Conservation (phyloP, 495 filamentous ascomycete species). For the Hapsidospora chrysogenum region DNA sequence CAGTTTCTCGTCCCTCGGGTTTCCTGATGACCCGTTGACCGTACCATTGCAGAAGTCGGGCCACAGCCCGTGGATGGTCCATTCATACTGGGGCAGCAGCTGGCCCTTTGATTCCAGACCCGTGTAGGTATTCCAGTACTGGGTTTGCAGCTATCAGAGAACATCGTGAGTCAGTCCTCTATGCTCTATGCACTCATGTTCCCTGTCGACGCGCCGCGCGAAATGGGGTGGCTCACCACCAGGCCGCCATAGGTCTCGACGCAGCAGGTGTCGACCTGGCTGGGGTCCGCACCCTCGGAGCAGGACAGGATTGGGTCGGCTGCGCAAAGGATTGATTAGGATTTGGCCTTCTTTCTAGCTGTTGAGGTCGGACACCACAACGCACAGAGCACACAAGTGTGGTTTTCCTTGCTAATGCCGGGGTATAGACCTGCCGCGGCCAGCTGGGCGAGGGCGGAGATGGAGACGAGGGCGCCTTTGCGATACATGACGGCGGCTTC, state of each 20-base stretch:
- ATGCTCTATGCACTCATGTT: not conserved
- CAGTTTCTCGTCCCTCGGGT: constrained; percentile 5
- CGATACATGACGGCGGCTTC: constrained; percentile 1
- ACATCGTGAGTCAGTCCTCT: not conserved
- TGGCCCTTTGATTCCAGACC: constrained; percentile 29
- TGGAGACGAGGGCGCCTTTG: not conserved
- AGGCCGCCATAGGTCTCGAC: constrained; percentile 34
- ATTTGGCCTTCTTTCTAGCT: not conserved
- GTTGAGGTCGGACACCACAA: not conserved
- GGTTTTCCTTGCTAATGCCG: not conserved
- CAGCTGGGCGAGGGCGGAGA: constrained; percentile 2
- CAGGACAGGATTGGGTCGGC: constrained; percentile 25
- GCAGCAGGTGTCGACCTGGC: constrained; percentile 30
- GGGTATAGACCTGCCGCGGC: constrained; percentile 10
- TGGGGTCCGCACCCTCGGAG: constrained; percentile 19
- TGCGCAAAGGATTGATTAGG: constrained; percentile 1
- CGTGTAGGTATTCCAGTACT: constrained; percentile 37
- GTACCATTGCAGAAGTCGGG: constrained; percentile 21
- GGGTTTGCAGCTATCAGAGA: constrained; percentile 21
- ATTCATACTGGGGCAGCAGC: constrained; percentile 24
- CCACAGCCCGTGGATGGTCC: constrained; percentile 36
- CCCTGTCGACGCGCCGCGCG: not conserved
- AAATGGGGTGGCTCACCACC: constrained; percentile 9
- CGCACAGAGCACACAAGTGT: constrained; percentile 1
- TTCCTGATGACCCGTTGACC: too few species aligned